Evolutionary conservation across 495 filamentous ascomycete species (phyloP), one percentile per base, ranked within the genome.

Genomic region (Durotheca rogersii): DNA sequence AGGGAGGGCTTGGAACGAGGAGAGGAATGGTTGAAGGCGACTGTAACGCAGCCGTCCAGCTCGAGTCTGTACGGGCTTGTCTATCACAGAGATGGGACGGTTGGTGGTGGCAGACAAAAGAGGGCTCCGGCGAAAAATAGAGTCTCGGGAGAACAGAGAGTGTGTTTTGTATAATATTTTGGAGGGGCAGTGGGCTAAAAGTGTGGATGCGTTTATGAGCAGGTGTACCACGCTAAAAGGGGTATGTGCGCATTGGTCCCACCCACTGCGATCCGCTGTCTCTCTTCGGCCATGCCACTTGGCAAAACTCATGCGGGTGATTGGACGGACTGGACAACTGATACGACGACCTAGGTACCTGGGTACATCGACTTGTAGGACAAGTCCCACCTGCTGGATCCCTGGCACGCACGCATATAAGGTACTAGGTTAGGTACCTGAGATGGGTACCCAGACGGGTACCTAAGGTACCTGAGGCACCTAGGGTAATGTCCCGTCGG

Each of bases 141-240:
- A 32, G 34, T 35, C 15, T 21, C 31, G 54, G 50, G 46, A 53
- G 49, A 51, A 41, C 31, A 37, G 55, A 37, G 55, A 34, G 49
- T 59, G 35, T 59, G 56, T 59, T 59, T 59, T 59, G 39, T 59
- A 59, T 53, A 54, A 59, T 59, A 50, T 53, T 59, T 59, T 59
- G 56, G 56, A 59, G 56, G 56, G 56, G 56, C 54, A 54, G 40
- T 41, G 37, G 21, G 53, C 50, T 59, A 59, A 59, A 59, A 59
- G 53, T 58, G 49, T 59, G 56, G 56, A 54, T 41, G 46, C 21
- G 27, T 40, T 47, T 49, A n/a, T n/a, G n/a, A n/a, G n/a, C n/a
- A 58, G 56, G 23, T 27, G 23, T 53, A 34, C 37, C 44, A 51
- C 40, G 21, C 56, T 59, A 54, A 47, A 39, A 34, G 32, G n/a